Evolutionary conservation across 2,329 filamentous ascomycete species (phyloP).

Genomic region (Pyrenophora graminea): DNA sequence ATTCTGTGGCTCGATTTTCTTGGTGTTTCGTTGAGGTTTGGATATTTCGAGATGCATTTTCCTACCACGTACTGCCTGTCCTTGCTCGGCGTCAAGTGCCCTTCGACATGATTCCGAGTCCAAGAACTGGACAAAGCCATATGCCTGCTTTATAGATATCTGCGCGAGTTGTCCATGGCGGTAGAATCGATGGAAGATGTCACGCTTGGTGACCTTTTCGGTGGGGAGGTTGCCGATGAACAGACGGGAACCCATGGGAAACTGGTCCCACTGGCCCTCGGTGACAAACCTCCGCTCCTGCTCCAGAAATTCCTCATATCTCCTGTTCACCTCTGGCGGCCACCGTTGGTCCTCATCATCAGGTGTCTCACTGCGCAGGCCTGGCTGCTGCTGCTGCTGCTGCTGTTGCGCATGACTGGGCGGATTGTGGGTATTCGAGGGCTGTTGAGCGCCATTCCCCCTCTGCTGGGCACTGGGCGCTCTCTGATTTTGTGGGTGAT

Average conservation of each 20-base stretch:
- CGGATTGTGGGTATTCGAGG: conserved; percentile 28
- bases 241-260: conserved; percentile 74
- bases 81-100: conserved; percentile 79
- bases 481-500: conserved; percentile 54
- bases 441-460: conserved; percentile 31
- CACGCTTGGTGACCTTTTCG: conserved; percentile 89
- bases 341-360: conserved; percentile 57
- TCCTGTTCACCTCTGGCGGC: conserved; percentile 63
- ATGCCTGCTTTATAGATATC: conserved; percentile 94
- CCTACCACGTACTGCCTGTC: conserved; percentile 79
- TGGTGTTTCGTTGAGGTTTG: conserved; percentile 79
- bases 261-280: conserved; percentile 80
- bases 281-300: conserved; percentile 76
- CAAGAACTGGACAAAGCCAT: conserved; percentile 95
- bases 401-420: conserved; percentile 36
- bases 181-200: conserved; percentile 90
- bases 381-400: conserved; percentile 22
- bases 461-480: conserved; percentile 38
- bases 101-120: conserved; percentile 72
- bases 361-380: conserved; percentile 31
- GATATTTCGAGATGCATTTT: conserved; percentile 93
- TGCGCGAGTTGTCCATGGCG: conserved; percentile 85
- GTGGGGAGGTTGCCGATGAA: conserved; percentile 91
- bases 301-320: conserved; percentile 72
- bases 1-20: conserved; percentile 54